Percentiles rank a stretch among this genome's conserved stretches.
Conservation (phyloP, 768 basidiomycete species). For the Mycena floridula region DNA sequence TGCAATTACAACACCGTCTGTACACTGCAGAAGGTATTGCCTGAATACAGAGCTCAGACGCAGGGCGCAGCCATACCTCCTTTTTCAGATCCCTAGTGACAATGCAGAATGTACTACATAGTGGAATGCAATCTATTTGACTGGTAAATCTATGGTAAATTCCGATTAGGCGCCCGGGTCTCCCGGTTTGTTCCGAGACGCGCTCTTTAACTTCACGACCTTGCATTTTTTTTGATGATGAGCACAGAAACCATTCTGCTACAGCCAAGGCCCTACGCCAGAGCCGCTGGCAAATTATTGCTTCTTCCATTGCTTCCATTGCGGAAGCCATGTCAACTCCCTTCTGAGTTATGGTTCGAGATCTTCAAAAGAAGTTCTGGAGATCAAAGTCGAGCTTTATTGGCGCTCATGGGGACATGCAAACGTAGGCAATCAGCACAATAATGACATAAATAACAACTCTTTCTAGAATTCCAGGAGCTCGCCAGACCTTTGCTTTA, state of each 20-base stretch:
- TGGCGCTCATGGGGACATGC: too few relatives aligned
- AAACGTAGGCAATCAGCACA: too few relatives aligned
- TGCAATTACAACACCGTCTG: too few relatives aligned
- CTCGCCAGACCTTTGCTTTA: constrained; percentile 65
- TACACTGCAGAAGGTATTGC: too few relatives aligned
- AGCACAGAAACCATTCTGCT: constrained; percentile 29
- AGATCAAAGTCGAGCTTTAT: too few relatives aligned
- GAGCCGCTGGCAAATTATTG: constrained; percentile 49
- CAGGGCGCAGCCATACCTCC: too few relatives aligned
- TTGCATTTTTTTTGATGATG: neutral
- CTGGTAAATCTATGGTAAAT: too few relatives aligned
- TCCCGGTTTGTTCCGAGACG: neutral
- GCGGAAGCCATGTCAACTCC: constrained; percentile 47
- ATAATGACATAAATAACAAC: neutral
- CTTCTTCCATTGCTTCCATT: constrained; percentile 66
- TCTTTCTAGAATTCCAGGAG: constrained; percentile 34
- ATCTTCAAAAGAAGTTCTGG: constrained; percentile 52
- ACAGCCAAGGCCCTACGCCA: constrained; percentile 62
- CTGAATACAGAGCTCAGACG: too few relatives aligned
- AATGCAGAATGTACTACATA: too few relatives aligned
- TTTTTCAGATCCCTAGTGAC: neutral
- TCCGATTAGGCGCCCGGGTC: too few relatives aligned
- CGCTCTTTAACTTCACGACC: neutral
- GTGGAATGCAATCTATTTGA: too few relatives aligned
- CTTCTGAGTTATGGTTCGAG: constrained; percentile 64